phyloP scores from a whole-genome alignment of 495 filamentous ascomycete species.

The Neurospora sublineolata region DNA sequence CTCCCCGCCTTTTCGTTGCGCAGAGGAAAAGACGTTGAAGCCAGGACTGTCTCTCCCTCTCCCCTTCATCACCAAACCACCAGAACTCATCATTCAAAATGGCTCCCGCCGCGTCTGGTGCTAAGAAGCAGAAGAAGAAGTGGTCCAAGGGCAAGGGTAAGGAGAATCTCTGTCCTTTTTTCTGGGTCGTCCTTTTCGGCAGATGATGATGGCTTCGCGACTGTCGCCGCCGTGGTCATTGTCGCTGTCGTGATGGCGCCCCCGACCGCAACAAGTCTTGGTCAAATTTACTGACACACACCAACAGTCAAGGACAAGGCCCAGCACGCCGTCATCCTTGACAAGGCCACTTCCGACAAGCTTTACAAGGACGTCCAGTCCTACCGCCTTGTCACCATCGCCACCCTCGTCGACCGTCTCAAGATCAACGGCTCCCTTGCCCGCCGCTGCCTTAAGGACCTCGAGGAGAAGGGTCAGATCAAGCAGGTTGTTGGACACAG shows the following conservation, averaged over 20 bases:
- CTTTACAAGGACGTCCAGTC: constrained; percentile 99
- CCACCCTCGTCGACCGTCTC: constrained; percentile 94
- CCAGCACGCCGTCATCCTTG: constrained; percentile 81
- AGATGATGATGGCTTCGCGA: constrained; percentile 41
- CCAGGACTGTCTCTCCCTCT: neutral
- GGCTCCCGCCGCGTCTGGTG: constrained; percentile 75
- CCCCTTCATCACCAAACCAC: constrained; percentile 28
- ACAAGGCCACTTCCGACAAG: constrained; percentile 73
- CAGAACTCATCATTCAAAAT: constrained; percentile 33
- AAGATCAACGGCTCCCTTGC: constrained; percentile 99
- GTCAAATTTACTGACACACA: constrained; percentile 1
- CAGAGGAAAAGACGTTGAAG: constrained; percentile 22
- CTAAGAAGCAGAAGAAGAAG: constrained; percentile 99
- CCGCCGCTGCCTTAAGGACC: constrained; percentile 74
- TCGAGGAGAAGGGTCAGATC: constrained; percentile 96
- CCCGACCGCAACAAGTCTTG: neutral
- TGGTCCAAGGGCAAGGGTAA: constrained; percentile 94
- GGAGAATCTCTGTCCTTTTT: constrained; percentile 2
- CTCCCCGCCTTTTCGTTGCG: constrained; percentile 29
- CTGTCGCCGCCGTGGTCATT: neutral
- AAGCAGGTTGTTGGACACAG: constrained; percentile 96
- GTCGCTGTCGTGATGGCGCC: neutral
- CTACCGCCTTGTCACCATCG: constrained; percentile 98
- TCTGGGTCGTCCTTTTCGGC: neutral
- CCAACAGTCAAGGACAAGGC: constrained; percentile 98